Base-by-base conservation (phyloP, 2,329 filamentous ascomycete genomes). In the Penicillium sumatraense region DNA sequence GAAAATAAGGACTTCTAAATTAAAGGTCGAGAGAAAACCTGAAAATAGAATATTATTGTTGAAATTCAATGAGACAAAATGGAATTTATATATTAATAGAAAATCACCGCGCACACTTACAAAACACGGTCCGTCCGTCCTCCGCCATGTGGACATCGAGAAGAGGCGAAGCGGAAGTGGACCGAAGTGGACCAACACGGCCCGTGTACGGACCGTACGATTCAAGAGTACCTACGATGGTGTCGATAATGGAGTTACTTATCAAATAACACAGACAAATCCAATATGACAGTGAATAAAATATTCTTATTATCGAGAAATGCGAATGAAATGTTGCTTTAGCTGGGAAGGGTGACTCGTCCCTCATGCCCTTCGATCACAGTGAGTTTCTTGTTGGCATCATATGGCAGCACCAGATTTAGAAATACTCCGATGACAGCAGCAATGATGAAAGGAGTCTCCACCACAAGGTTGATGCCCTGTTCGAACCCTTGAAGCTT, bases 401-500 rank as follows among this genome's bases (percentile, higher is more conserved):
- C 54, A 36, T 45, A 33, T 2, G 57, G 57, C 23, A 60, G 49
- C n/a, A 65, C 54, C 16, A 64, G 35, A 53, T 70, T 71, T 57
- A 70, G 21, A 8, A 69, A 42, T 1, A 71, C 65, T 4, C 65
- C 65, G 20, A 71, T 60, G 1, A 71, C 63, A 1, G 68, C 69
- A 2, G 69, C 60, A 24, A 70, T 66, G 35, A 69, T 69, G 47
- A 70, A 70, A 1, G 66, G 66, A 1, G 67, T 71, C 51, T 70
- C 62, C 1, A 70, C 64, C 24, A 70, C 57, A 23, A 70, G 49
- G 18, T 68, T 68, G 11, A 70, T 45, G 4, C 64, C 67, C 27
- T 71, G 59, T 24, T 69, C 59, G 73, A 95, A 91, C 2, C 90
- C 90, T 44, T 81, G 75, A 2, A 93, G 82, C 3, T 83, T 81